Evolutionary conservation across 805 yeast genomes (phyloP).

Genomic region (Zygosaccharomyces bailii): DNA sequence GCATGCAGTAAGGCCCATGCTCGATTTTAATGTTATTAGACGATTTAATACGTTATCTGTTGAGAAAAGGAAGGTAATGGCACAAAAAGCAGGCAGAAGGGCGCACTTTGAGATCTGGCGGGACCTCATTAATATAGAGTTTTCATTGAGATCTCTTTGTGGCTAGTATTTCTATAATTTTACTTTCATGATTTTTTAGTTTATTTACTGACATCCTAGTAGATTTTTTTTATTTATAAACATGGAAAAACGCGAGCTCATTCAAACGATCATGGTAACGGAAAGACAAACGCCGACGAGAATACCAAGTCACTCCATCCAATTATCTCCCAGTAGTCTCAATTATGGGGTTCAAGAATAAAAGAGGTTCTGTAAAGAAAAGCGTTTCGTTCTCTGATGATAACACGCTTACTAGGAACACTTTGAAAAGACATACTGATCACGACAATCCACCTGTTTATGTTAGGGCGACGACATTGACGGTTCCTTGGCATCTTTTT

Average conservation of each 20-base stretch:
- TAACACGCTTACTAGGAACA: slow-evolving; percentile 26
- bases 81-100: slow-evolving; percentile 56
- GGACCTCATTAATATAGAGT: slow-evolving; percentile 58
- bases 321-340: neutral
- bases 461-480: slow-evolving; percentile 29
- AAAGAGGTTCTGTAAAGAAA: slow-evolving; percentile 23
- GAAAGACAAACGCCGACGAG: neutral
- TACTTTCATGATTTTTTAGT: neutral
- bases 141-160: slow-evolving; percentile 33
- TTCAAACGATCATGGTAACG: no score
- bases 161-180: slow-evolving; percentile 1
- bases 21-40: slow-evolving; percentile 58
- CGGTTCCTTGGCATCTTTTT: slow-evolving; percentile 35
- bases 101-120: slow-evolving; percentile 62
- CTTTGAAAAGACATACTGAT: slow-evolving; percentile 23
- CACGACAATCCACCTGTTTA: slow-evolving; percentile 35
- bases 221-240: slow-evolving; percentile 1
- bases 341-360: slow-evolving; percentile 24
- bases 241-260: slow-evolving; percentile 1
- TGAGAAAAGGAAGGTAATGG: slow-evolving; percentile 51
- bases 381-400: slow-evolving; percentile 37
- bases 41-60: slow-evolving; percentile 54
- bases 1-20: slow-evolving; percentile 55
- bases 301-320: neutral
- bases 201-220: slow-evolving; percentile 2